Base-by-base conservation (phyloP, 805 yeast species). In the Pichia cabralensis region DNA sequence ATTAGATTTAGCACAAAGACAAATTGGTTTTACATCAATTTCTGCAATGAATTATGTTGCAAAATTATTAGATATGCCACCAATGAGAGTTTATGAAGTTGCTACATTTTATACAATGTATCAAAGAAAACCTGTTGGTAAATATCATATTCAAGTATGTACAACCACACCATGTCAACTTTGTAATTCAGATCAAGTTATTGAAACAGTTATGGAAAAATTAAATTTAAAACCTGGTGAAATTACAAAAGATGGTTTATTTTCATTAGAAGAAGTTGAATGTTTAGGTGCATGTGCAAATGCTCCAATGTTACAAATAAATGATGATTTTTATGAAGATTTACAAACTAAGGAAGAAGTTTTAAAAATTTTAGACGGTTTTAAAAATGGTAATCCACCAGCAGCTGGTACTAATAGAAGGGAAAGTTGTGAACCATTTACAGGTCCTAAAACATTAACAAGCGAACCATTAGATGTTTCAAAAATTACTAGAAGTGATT, bases 101-200 rank as follows among this genome's bases (percentile, higher is more conserved):
- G 95, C 95, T 22, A 80, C 94, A 27, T 83, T 83, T 64, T 83
- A 83, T 62, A 83, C 95, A 47, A 84, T 83, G 95, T 83, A 77
- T 65, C 80, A 80, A 62, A 74, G 92, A 57, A 67, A 71, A 44
- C 94, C 94, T 32, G 76, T 84, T 71, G 94, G 94, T 40, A 81
- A 82, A 53, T 80, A 71, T 56, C 81, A 80, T 55, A 61, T 83
- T 36, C 94, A 83, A 57, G 78, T 84, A 26, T 83, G 95, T 62
- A 84, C 95, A 38, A 83, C 94, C 29, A 83, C 94, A 13, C 92
- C 94, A 23, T 83, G 95, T 58, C 86, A 79, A 62, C 69, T 83
- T 46, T 78, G 94, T 59, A 83, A 83, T 26, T 76, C 84, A 11
- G 94, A 83, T 52, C 75, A 69, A n/a, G 70, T 83, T 41, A 78